Evolutionary conservation across 2,329 filamentous ascomycete species (phyloP), one percentile per base, ranked within the genome.

Genomic region (Leptoxyphium fumago): DNA sequence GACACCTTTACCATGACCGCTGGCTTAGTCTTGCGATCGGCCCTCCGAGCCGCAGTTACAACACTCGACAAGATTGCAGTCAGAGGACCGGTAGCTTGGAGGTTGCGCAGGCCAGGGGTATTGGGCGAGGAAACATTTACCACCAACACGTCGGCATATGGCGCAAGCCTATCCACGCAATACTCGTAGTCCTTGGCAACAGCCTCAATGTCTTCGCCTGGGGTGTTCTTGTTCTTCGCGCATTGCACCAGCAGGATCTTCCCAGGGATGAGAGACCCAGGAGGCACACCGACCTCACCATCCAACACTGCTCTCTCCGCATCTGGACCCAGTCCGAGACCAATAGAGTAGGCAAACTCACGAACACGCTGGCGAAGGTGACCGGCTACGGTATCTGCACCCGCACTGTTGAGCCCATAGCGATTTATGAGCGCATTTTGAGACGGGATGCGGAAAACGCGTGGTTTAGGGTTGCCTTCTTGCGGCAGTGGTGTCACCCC

Each of bases 41-140:
- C 74, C 49, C 70, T 69, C 52, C 75, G 69, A 1, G 87, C 87
- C 44, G 89, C 84, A 13, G 77, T 71, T 1, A 96, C 89, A 0
- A 96, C 89, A 1, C 84, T 84, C 9, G 72, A 75, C 36, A 98
- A 68, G 40, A 98, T 81, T 38, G 76, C 70, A 2, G 86, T 89
- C 45, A 98, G 67, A 1, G 88, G 89, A 51, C 83, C 86, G 0
- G 80, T 76, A 2, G 84, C 83, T 65, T 98, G 91, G 32, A 98
- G 70, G 45, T 86, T 82, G 18, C 91, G 78, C 41, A 96, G 73
- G 0, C 91, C 89, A 0, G 89, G 89, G 0, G 89, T 96, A 66
- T 98, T 98, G 18, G 91, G 91, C 54, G 84, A 93, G 57, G 87
- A 94, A 41, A 98, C 91, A 56, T 98, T 98, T 58, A 98, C 91